Base-by-base conservation (phyloP, 2,329 filamentous ascomycete genomes). In the Fusarium stilboides region DNA sequence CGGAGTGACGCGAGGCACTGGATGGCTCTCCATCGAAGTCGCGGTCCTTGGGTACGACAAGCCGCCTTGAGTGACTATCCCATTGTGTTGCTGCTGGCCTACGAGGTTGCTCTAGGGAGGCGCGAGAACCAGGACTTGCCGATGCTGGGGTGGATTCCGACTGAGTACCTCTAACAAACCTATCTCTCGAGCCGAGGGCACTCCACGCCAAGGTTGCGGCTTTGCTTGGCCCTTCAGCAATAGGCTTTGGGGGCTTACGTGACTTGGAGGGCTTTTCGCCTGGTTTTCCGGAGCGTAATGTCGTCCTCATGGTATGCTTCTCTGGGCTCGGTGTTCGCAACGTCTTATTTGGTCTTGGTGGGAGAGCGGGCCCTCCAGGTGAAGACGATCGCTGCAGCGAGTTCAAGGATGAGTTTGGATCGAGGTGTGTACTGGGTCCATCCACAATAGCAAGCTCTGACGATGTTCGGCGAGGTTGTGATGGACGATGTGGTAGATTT, bases 181-280 rank as follows among this genome's bases (percentile, higher is more conserved):
- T 78, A 28, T 85, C 82, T 64, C 77, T 79, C 6, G 81, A 78
- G 14, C 80, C 79, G 15, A 86, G 76, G 19, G 81, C 80, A 54
- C 77, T 83, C 88, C 89, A 92, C 33, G 89, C 89, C 53, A 91
- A 74, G 5, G 87, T 88, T 26, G 89, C 89, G 40, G 89, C 89
- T 74, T 88, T 89, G 76, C 85, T 90, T 14, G 89, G 85, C 1
- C 88, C 85, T 56, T 88, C 87, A 36, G 79, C 78, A 19, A 78
- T 78, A 56, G 79, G 75, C 60, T 79, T 85, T 12, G 81, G 76
- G 33, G 82, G 76, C 50, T 82, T 82, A 24, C 82, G 82, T 10
- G 76, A 57, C 61, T 80, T 85, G 4, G 73, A 59, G 8, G 78
- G 62, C 70, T 81, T 85, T 13, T 88, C 83, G 42, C 78, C 74